These are phyloP conservation scores for Salvia rosmarinus DNA, from an alignment of 257 asterid species.

Conservation along the genomic window DNA sequence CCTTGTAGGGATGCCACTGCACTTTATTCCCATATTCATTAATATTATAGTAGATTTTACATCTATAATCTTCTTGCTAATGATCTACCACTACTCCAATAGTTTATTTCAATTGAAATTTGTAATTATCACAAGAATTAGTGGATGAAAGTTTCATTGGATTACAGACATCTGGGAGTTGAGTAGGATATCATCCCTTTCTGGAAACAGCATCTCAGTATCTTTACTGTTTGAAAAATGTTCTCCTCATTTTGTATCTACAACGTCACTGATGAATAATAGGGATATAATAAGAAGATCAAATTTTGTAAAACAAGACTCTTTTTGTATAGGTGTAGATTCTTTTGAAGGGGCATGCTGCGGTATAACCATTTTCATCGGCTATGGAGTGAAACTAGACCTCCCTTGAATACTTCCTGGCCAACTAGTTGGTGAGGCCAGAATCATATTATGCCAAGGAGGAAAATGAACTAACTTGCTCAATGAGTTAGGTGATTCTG, in stretches of 20 bases:
- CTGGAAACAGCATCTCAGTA: constrained; percentile 19
- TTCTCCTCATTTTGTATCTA: background rate
- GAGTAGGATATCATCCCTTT: background rate
- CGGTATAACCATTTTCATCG: background rate
- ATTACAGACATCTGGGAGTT: background rate
- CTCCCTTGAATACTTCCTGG: background rate
- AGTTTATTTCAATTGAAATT: background rate
- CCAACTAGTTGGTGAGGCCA: too few species aligned
- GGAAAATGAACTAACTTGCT: background rate
- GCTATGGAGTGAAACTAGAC: background rate
- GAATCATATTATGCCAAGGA: background rate
- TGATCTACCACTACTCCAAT: constrained; percentile 29
- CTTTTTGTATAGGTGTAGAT: too few species aligned
- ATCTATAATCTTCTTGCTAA: constrained; percentile 24
- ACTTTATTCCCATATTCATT: background rate
- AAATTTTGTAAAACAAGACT: too few species aligned
- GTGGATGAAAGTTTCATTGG: constrained; percentile 24
- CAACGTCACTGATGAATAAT: background rate
- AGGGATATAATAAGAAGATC: too few species aligned
- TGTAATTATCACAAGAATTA: constrained; percentile 24
- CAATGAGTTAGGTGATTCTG: background rate
- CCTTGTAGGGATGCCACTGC: constrained; percentile 39
- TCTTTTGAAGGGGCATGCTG: too few species aligned
- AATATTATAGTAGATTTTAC: constrained; percentile 10
- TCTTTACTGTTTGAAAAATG: background rate